Evolutionary conservation across 2,329 filamentous ascomycete genomes (phyloP), one percentile per base, ranked within the genome.

Genomic region (Penicillium thymicola): DNA sequence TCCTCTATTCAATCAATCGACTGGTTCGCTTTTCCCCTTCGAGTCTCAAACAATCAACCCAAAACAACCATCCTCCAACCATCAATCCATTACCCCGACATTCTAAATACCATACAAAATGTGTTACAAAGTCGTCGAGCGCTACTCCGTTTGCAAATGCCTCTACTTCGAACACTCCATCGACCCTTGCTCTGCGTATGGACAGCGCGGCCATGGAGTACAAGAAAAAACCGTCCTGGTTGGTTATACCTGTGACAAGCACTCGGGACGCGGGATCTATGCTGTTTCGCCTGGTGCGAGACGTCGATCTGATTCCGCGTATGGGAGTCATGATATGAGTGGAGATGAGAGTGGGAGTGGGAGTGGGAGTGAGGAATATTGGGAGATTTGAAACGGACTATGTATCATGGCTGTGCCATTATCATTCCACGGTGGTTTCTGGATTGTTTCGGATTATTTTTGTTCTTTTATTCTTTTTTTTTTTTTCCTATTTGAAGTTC

Each of bases 121-220:
- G 92, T 96, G 92, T 71, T 92, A 90, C 70, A 89, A 92, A 77
- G 77, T 96, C 60, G 80, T 93, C 67, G 92, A 96, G 75, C 82
- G 90, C 57, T 96, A 92, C 79, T 87, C 91, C 54, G 89, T 88
- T 54, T 96, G 92, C 81, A 84, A 86, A 62, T 96, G 92, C 76
- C 82, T 93, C 66, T 95, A 96, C 80, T 90, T 93, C 79, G 83
- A 88, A 69, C 92, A 96, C 73, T 86, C 89, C 46, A 82, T 96
- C 66, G 92, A 96, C 70, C 88, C 89, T 59, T 96, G 92, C 72
- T 80, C 85, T 47, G 81, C 85, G 36, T 90, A 91, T 71, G 89
- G 88, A 59, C 86, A 88, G 58, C 83, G 85, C 48, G 88, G 88
- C 45, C 92, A 96, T 69, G 67, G 68, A 44, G 78, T 92, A 55